Percentiles rank a stretch among this genome's conserved stretches.
Evolutionary conservation across 73 alveolate genomes (phyloP).

Genomic region (Loxodes magnus): DNA sequence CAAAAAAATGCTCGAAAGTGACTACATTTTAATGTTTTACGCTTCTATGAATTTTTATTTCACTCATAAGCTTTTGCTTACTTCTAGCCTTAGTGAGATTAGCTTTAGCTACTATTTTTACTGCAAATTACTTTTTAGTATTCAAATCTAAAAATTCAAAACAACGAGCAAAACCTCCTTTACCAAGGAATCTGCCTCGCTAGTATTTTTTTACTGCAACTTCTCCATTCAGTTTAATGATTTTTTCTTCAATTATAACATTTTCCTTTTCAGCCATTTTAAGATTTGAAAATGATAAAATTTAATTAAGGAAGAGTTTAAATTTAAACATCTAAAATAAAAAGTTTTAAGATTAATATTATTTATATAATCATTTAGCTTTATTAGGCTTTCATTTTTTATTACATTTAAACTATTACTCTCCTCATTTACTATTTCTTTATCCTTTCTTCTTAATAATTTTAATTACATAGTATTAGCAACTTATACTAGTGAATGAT

Average conservation of each 20-base stretch:
- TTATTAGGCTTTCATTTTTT: not conserved
- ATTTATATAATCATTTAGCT: not conserved
- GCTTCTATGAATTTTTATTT: slow-evolving; percentile 88
- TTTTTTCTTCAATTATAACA: slow-evolving; percentile 60
- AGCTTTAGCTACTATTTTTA: slow-evolving; percentile 70
- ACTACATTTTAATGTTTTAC: slow-evolving; percentile 83
- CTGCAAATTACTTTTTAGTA: slow-evolving; percentile 55
- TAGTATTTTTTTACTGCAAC: slow-evolving; percentile 30
- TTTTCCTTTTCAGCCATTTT: not conserved
- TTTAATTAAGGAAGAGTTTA: not conserved
- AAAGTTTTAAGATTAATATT: not conserved
- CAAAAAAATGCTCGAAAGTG: slow-evolving; percentile 84
- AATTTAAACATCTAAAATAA: not conserved
- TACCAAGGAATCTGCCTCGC: slow-evolving; percentile 61
- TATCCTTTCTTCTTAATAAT: no score
- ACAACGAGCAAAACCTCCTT: slow-evolving; percentile 81
- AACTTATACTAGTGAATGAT: not conserved
- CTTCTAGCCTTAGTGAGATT: slow-evolving; percentile 52
- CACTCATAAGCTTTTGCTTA: slow-evolving; percentile 78
- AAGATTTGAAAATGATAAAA: not conserved
- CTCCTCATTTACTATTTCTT: not conserved
- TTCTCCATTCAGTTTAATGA: slow-evolving; percentile 44
- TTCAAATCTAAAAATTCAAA: slow-evolving; percentile 44
- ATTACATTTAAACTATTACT: not conserved
- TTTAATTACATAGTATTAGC: no score